A percentile compares a stretch with the other conserved stretches of the same genome.
Evolutionary conservation across 2,329 filamentous ascomycete genomes (phyloP).

Genomic region (Fusarium domesticum): DNA sequence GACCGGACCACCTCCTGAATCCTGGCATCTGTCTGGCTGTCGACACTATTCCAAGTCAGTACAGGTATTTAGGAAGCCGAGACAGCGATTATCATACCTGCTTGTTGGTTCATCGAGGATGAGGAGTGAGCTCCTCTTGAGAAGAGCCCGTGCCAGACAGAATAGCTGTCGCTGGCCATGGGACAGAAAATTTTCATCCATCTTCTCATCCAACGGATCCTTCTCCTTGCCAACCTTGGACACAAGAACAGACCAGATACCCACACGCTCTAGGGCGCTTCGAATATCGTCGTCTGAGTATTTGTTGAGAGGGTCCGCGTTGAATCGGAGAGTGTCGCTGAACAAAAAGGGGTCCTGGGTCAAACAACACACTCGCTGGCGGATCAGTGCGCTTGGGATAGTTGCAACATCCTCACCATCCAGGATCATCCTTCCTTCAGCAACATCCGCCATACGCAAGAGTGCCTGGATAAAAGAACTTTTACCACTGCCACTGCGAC

Average conservation of each 20-base stretch:
- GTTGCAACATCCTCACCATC: constrained; percentile 42
- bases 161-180: constrained; percentile 35
- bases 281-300: constrained; percentile 43
- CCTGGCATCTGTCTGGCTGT: constrained; percentile 29
- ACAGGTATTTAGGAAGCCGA: neutral
- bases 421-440: constrained; percentile 42
- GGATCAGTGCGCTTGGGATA: constrained; percentile 28
- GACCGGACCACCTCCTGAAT: constrained; percentile 31
- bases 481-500: constrained; percentile 42
- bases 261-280: constrained; percentile 45
- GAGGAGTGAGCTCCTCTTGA: constrained; percentile 29
- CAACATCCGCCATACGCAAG: constrained; percentile 47
- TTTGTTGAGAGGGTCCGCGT: constrained; percentile 44
- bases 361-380: constrained; percentile 41
- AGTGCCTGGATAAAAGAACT: constrained; percentile 43
- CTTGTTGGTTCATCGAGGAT: constrained; percentile 41
- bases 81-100: constrained; percentile 22
- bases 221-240: constrained; percentile 34
- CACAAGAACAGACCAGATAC: constrained; percentile 44
- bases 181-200: constrained; percentile 37
- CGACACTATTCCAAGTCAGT: constrained; percentile 25
- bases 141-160: constrained; percentile 32
- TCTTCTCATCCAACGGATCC: constrained; percentile 32
- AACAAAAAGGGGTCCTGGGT: constrained; percentile 54
- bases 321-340: constrained; percentile 47